These are phyloP conservation scores for Trifolium repens DNA, from an alignment of 306 rosid genomes.

Conservation along the genomic window DNA sequence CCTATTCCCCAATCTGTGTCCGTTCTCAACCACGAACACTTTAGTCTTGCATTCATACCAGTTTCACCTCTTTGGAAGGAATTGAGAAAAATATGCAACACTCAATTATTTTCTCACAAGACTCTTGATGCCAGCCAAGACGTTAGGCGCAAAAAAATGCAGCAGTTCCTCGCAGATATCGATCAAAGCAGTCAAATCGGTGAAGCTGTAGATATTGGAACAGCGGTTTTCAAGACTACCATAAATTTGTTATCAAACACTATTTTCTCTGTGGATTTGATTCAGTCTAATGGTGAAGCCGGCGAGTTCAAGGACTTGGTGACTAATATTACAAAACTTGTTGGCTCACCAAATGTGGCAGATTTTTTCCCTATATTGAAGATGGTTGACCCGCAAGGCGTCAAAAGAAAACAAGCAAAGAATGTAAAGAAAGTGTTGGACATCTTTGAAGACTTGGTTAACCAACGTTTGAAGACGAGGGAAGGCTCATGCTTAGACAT, in stretches of 20 bases:
- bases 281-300: conserved; percentile 35
- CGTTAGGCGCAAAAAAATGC: conserved; percentile 31
- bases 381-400: conserved; percentile 38
- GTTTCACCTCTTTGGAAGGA: conserved; percentile 41
- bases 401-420: conserved; percentile 28
- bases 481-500: background rate
- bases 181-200: conserved; percentile 16
- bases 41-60: conserved; percentile 34
- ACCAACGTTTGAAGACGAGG: conserved; percentile 25
- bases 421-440: conserved; percentile 23
- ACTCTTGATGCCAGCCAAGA: conserved; percentile 35
- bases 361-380: conserved; percentile 34
- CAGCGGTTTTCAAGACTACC: conserved; percentile 34
- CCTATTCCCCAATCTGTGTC: conserved; percentile 35
- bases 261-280: conserved; percentile 39
- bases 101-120: conserved; percentile 28
- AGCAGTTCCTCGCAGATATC: conserved; percentile 26
- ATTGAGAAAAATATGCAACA: conserved; percentile 38
- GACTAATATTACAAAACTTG: conserved; percentile 28
- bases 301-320: conserved; percentile 40
- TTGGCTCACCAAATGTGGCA: conserved; percentile 42
- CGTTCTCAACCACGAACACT: conserved; percentile 33
- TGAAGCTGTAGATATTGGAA: conserved; percentile 38
- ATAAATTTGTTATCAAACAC: conserved; percentile 40
- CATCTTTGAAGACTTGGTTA: conserved; percentile 26